phyloP scores from a whole-genome alignment of 352 stramenopile species.

The Phytopythium kandeliae region DNA sequence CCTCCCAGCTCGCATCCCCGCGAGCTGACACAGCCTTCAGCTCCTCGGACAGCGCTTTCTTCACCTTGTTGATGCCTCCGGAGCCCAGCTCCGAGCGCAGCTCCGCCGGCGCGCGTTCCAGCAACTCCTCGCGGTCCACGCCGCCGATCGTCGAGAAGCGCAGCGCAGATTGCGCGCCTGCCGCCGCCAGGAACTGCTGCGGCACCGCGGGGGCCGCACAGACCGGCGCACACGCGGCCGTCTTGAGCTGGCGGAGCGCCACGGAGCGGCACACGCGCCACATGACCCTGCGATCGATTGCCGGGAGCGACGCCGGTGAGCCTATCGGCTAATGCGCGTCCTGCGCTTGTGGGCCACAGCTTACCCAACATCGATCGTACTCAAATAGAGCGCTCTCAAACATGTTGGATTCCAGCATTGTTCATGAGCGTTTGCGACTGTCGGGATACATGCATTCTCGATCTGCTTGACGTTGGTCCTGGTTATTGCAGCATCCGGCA shows the following conservation, averaged over 20 bases:
- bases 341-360: background rate
- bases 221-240: constrained; percentile 9
- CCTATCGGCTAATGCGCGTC: background rate
- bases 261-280: constrained; percentile 48
- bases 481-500: too few species aligned
- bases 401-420: too few species aligned
- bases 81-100: constrained; percentile 30
- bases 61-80: constrained; percentile 22
- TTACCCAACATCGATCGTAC: constrained; percentile 2
- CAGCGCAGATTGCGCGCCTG: constrained; percentile 3
- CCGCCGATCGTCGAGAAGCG: constrained; percentile 37
- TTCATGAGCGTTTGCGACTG: too few species aligned
- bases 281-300: constrained; percentile 17
- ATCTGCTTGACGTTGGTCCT: too few species aligned
- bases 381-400: too few species aligned
- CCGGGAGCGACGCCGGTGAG: background rate
- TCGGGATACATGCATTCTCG: too few species aligned
- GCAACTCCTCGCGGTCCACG: constrained; percentile 37
- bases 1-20: constrained; percentile 34
- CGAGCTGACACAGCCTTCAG: constrained; percentile 22
- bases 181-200: background rate
- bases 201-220: constrained; percentile 8
- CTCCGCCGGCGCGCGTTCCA: constrained; percentile 29
- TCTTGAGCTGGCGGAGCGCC: constrained; percentile 35
- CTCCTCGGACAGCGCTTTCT: constrained; percentile 32